Percentiles rank a stretch among this genome's conserved stretches.
phyloP scores from a whole-genome alignment of 2,329 filamentous ascomycete genomes.

The Lojkania enalia region DNA sequence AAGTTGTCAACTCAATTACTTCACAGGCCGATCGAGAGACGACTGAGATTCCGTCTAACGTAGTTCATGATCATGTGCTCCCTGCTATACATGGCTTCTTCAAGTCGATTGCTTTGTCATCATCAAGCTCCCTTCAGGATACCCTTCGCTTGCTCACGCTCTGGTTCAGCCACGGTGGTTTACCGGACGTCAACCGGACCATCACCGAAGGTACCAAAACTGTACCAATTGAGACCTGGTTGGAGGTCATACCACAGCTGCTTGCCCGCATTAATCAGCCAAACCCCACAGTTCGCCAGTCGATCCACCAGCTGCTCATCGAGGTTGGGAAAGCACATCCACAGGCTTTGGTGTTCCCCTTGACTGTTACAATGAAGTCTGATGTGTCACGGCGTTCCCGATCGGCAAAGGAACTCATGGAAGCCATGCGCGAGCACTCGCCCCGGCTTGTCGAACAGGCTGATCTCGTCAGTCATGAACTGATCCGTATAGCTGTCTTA shows the following conservation, averaged over 20 bases:
- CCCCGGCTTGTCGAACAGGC: conserved; percentile 91
- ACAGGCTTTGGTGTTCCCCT: conserved; percentile 92
- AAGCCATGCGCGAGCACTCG: conserved; percentile 95
- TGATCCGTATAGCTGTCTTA: conserved; percentile 93
- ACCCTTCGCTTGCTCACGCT: conserved; percentile 88
- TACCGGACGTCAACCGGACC: conserved; percentile 81
- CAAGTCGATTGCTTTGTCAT: conserved; percentile 90
- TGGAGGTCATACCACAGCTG: conserved; percentile 95
- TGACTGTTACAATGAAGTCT: conserved; percentile 98
- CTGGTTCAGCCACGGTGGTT: conserved; percentile 93
- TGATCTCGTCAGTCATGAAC: conserved; percentile 90
- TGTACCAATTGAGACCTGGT: conserved; percentile 96
- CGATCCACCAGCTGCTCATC: conserved; percentile 87
- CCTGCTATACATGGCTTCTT: conserved; percentile 96
- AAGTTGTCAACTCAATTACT: conserved; percentile 85
- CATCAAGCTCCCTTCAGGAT: conserved; percentile 91
- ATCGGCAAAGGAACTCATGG: conserved; percentile 93
- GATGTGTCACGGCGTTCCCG: conserved; percentile 81
- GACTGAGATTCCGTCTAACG: conserved; percentile 63
- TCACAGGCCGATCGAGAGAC: conserved; percentile 65
- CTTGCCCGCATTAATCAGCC: conserved; percentile 98
- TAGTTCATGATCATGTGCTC: conserved; percentile 85
- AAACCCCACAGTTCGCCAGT: conserved; percentile 82
- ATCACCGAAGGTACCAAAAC: conserved; percentile 89
- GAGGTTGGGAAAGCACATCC: conserved; percentile 94